Conservation (phyloP, 108 stramenopile species). For the Cyclostephanos tholiformis region DNA sequence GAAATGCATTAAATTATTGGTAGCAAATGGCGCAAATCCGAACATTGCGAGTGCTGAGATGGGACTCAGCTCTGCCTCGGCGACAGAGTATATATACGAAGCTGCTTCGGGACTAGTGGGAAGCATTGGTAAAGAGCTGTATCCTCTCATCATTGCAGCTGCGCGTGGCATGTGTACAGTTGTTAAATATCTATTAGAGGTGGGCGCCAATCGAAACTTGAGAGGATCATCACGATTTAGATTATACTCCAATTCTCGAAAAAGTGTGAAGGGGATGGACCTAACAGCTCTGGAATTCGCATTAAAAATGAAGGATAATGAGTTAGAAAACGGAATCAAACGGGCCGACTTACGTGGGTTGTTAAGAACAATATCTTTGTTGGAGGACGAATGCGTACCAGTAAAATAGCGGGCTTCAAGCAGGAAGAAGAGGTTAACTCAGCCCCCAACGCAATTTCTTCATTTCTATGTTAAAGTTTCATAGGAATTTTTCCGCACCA, state of each 20-base stretch:
- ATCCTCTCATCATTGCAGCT: constrained; percentile 77
- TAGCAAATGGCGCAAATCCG: constrained; percentile 70
- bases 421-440: background rate
- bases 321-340: constrained; percentile 53
- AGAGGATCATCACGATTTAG: constrained; percentile 49
- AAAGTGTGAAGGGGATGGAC: constrained; percentile 55
- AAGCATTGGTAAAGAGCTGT: constrained; percentile 43
- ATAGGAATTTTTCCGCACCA: no score
- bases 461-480: no score
- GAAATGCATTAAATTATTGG: constrained; percentile 70
- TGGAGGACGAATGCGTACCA: constrained; percentile 13
- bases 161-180: constrained; percentile 80
- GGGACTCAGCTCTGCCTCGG: constrained; percentile 16
- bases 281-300: constrained; percentile 69
- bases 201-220: constrained; percentile 21
- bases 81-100: background rate
- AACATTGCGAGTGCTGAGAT: constrained; percentile 64
- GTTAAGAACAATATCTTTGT: constrained; percentile 28
- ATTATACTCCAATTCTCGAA: constrained; percentile 53
- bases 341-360: constrained; percentile 54
- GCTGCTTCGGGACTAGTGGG: constrained; percentile 20
- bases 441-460: no score
- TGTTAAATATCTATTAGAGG: constrained; percentile 66
- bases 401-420: background rate
- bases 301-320: constrained; percentile 52